These are phyloP conservation scores for Citropsis articulata DNA, from an alignment of 345 rosid species.

Conservation along the genomic window DNA sequence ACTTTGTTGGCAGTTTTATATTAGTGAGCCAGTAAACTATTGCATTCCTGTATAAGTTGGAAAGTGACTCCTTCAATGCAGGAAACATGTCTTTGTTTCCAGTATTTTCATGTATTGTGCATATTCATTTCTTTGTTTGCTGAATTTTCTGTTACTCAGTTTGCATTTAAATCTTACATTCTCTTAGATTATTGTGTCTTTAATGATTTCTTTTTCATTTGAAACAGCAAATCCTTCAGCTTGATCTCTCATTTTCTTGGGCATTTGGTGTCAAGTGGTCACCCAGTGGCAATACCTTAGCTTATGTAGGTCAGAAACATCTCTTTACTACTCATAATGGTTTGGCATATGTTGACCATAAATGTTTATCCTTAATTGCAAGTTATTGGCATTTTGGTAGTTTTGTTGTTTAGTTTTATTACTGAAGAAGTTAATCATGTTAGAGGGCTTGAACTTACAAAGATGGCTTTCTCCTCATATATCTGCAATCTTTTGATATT, in stretches of 20 bases:
- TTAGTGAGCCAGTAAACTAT: not conserved
- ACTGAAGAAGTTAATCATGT: not conserved
- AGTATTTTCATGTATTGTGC: not conserved
- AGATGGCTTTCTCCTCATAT: conserved; percentile 17
- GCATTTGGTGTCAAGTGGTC: conserved; percentile 99
- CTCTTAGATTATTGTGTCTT: not conserved
- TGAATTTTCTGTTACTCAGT: conserved; percentile 1
- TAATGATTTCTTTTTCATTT: conserved; percentile 17
- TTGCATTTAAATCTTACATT: not conserved
- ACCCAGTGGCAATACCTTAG: conserved; percentile 94
- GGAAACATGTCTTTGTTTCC: not conserved
- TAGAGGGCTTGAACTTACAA: not conserved
- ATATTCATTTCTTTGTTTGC: not conserved
- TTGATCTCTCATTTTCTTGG: conserved; percentile 98
- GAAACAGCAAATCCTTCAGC: conserved; percentile 93
- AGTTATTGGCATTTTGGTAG: not conserved
- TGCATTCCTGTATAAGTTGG: not conserved
- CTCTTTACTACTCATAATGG: conserved; percentile 15
- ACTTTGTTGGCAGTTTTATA: not conserved
- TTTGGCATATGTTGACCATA: not conserved
- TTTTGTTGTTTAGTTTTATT: not conserved
- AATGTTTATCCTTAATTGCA: not conserved
- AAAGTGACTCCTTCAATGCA: not conserved
- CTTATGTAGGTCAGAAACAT: conserved; percentile 85
- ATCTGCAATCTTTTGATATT: conserved; percentile 17